phyloP scores from a whole-genome alignment of 805 yeast genomes.

The Lachancea sp. region DNA sequence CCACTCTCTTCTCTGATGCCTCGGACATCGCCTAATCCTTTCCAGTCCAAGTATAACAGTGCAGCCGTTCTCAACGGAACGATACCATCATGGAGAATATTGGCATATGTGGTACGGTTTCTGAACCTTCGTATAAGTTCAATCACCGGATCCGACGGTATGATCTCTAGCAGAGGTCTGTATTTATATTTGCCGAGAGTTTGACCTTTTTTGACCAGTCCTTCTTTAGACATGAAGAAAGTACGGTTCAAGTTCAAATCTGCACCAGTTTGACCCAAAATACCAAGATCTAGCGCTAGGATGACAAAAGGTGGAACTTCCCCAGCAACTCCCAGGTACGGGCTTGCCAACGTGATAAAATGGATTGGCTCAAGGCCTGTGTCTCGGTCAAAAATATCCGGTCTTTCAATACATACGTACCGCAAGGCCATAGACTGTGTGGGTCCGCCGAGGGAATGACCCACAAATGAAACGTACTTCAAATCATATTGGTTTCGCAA shows the following conservation, averaged over 20 bases:
- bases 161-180: conserved; percentile 60
- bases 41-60: conserved; percentile 77
- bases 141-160: conserved; percentile 74
- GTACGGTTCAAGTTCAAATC: conserved; percentile 65
- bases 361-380: conserved; percentile 58
- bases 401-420: conserved; percentile 53
- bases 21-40: conserved; percentile 52
- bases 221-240: conserved; percentile 28
- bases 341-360: conserved; percentile 80
- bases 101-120: conserved; percentile 80
- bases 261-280: conserved; percentile 89
- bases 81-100: conserved; percentile 87
- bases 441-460: conserved; percentile 91
- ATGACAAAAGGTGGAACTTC: conserved; percentile 86
- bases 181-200: conserved; percentile 9
- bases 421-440: conserved; percentile 89
- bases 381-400: conserved; percentile 52
- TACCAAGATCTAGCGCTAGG: conserved; percentile 76
- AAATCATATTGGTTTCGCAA: conserved; percentile 40
- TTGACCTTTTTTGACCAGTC: conserved; percentile 17
- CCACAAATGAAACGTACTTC: conserved; percentile 71
- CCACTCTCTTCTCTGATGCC: conserved; percentile 25
- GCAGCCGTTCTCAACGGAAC: conserved; percentile 93
- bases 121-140: conserved; percentile 54
- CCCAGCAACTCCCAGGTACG: conserved; percentile 77